Base-by-base conservation (phyloP, 2,329 filamentous ascomycete species). In the Macroventuria anomochaeta region DNA sequence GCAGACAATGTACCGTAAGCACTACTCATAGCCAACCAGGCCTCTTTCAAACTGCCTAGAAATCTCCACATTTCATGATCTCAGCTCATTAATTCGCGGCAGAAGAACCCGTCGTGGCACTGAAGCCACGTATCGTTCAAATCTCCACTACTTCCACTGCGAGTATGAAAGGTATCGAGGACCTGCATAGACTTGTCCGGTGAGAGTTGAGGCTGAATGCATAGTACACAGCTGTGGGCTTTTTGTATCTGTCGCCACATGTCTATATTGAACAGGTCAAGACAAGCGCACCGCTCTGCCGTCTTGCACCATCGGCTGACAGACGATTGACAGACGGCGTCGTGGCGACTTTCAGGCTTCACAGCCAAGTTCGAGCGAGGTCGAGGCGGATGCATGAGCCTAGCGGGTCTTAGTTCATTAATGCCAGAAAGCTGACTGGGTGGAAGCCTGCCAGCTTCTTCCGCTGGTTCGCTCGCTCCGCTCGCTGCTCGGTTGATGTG, bases 401-500 rank as follows among this genome's bases (percentile, higher is more conserved):
- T 41, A 41, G 38, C 17, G 15, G 3, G 38, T 20, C 26, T 41
- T 41, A 18, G 38, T 25, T 6, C n/a, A 7, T 3, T 13, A 28
- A 28, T 18, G 15, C 34, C 10, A 18, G 8, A 13, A n/a, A 2
- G 2, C 15, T 41, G 38, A 41, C 3, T 31, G 38, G 26, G 8
- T 21, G 8, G 25, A 3, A 7, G 8, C 11, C 12, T 12, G 3
- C 8, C 11, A 13, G 28, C 3, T 12, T 11, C 8, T 10, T 29
- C 3, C 28, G 28, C 28, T n/a, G n/a, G n/a, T n/a, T n/a, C n/a
- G n/a, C n/a, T n/a, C n/a, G n/a, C n/a, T n/a, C n/a, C n/a, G n/a
- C n/a, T n/a, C n/a, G n/a, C n/a, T n/a, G 36, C 49, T 41, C 42
- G 49, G 50, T 21, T 47, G 50, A 53, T 53, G 50, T 47, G 50